Conservation (phyloP, 2,329 filamentous ascomycete genomes). For the Rhytidhysteron rufulum region DNA sequence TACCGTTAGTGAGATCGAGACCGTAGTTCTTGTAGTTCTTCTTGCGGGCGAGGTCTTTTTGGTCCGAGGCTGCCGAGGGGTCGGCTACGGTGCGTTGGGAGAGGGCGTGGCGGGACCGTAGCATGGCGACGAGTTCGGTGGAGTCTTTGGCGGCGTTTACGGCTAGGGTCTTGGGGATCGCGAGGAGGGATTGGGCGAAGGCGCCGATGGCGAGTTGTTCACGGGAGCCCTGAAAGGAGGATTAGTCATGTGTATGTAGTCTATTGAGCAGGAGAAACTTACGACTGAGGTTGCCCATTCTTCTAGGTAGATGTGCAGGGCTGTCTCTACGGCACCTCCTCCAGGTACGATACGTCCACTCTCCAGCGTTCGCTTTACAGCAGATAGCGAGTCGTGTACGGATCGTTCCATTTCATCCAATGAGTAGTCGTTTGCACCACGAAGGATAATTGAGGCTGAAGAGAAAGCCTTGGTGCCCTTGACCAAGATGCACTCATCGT, state of each 20-base stretch:
- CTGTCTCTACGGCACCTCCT: conserved; percentile 96
- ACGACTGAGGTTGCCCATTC: conserved; percentile 96
- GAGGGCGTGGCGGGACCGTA: conserved; percentile 88
- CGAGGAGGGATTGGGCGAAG: conserved; percentile 89
- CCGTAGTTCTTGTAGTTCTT: conserved; percentile 99
- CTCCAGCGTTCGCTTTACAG: conserved; percentile 95
- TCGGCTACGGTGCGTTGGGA: conserved; percentile 88
- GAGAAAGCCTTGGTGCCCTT: conserved; percentile 94
- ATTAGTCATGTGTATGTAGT: background rate
- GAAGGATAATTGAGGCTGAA: conserved; percentile 92
- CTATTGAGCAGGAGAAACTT: conserved; percentile 30
- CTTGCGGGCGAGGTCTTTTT: conserved; percentile 85
- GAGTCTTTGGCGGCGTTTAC: conserved; percentile 97
- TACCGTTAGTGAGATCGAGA: conserved; percentile 82
- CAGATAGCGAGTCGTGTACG: conserved; percentile 92
- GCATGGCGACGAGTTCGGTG: conserved; percentile 90
- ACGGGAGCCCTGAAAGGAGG: conserved; percentile 64
- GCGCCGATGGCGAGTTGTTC: conserved; percentile 98
- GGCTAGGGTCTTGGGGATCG: conserved; percentile 93
- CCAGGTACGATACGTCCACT: conserved; percentile 95
- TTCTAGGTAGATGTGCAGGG: conserved; percentile 97
- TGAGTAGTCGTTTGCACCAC: conserved; percentile 92
- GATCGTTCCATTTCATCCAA: conserved; percentile 99
- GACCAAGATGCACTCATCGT: conserved; percentile 96
- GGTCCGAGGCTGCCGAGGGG: conserved; percentile 60